A percentile compares a stretch with the other conserved stretches of the same genome.
Conservation (phyloP, 257 asterid species). For the Dorcoceras hygrometricum region DNA sequence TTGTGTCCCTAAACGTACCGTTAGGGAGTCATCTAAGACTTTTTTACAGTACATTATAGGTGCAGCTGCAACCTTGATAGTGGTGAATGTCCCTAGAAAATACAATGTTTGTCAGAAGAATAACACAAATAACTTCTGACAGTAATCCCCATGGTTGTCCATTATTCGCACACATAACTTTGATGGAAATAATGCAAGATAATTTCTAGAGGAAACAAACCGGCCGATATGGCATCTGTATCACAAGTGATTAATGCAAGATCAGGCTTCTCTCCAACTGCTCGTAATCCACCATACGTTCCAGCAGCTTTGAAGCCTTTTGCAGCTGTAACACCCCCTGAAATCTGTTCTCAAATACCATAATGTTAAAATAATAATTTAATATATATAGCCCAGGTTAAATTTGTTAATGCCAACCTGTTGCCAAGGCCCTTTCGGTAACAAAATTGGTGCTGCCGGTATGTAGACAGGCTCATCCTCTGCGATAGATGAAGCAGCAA, state of each 20-base stretch:
- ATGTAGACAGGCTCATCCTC: slow-evolving; percentile 56
- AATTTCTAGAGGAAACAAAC: slow-evolving; percentile 33
- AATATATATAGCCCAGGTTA: slow-evolving; percentile 3
- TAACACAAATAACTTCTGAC: slow-evolving; percentile 14
- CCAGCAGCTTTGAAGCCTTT: slow-evolving; percentile 97
- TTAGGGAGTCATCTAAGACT: slow-evolving; percentile 59
- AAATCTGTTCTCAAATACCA: slow-evolving; percentile 48
- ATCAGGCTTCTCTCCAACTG: slow-evolving; percentile 97
- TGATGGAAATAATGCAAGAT: neutral
- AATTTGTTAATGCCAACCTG: slow-evolving; percentile 16
- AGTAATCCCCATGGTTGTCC: neutral
- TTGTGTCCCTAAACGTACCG: slow-evolving; percentile 46
- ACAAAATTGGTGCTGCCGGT: slow-evolving; percentile 84
- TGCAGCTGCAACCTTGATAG: slow-evolving; percentile 94
- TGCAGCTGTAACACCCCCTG: slow-evolving; percentile 95
- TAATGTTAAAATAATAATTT: neutral
- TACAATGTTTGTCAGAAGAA: neutral
- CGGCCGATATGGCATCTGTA: slow-evolving; percentile 85
- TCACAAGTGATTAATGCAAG: slow-evolving; percentile 90
- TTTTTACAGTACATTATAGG: slow-evolving; percentile 86
- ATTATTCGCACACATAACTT: slow-evolving; percentile 1
- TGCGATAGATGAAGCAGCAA: slow-evolving; percentile 41
- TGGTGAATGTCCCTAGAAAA: slow-evolving; percentile 78
- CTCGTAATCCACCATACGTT: slow-evolving; percentile 91
- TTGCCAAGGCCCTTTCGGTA: slow-evolving; percentile 62